These are phyloP conservation scores for Kuraishia ogatae DNA, from an alignment of 805 yeast species.

Conservation along the genomic window DNA sequence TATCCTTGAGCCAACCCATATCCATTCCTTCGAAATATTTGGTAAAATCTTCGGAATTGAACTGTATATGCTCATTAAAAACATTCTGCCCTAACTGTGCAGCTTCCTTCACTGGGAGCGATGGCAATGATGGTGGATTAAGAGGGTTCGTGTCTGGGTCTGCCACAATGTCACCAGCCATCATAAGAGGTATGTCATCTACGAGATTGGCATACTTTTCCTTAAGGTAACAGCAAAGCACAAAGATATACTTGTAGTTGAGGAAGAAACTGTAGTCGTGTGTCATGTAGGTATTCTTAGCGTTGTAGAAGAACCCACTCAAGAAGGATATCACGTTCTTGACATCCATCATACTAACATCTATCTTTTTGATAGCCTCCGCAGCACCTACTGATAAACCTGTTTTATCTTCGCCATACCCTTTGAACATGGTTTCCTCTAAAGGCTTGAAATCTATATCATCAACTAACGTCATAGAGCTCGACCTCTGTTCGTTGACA, in stretches of 20 bases:
- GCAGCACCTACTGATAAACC: neutral
- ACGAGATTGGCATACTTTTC: neutral
- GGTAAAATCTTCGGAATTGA: neutral
- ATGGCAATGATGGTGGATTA: neutral
- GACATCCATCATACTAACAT: constrained; percentile 6
- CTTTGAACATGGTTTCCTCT: constrained; percentile 8
- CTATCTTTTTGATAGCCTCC: neutral
- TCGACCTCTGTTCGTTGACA: neutral
- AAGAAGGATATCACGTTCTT: constrained; percentile 12
- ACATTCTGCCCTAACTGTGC: neutral
- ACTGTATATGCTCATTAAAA: neutral
- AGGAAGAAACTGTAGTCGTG: constrained; percentile 18
- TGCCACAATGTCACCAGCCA: neutral
- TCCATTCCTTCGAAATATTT: neutral
- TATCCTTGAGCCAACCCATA: neutral
- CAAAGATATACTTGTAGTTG: constrained; percentile 15
- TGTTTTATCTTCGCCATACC: neutral
- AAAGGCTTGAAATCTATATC: constrained; percentile 10
- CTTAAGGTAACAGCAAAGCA: neutral
- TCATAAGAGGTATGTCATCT: neutral
- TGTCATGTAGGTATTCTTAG: constrained; percentile 17
- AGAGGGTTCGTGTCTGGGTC: neutral
- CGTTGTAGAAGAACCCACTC: constrained; percentile 19
- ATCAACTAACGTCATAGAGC: constrained; percentile 7
- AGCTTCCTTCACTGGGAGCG: neutral